Evolutionary conservation across 1,284 basidiomycete genomes (phyloP), one percentile per base, ranked within the genome.

Genomic region (Cryptococcus sp.): DNA sequence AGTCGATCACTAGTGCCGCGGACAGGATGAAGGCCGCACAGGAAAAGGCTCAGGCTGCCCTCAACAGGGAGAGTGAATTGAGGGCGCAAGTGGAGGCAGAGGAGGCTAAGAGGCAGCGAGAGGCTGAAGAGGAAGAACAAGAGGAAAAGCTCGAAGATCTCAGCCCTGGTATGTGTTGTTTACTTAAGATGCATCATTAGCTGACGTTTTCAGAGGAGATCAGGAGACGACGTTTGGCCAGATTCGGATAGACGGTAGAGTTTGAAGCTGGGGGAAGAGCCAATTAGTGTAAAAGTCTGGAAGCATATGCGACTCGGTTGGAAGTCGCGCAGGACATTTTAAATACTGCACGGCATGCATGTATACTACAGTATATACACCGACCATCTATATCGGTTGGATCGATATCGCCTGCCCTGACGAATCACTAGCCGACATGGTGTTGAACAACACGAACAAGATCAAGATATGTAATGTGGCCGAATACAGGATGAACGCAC

Each of bases 121-220:
- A 67, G 34, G 57, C 61, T 13, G 62, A 67, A 36, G 60, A 63
- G 10, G 72, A 68, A 2, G 63, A 69, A n/a, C 66, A 67, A 11
- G 70, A 67, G 10, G 67, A 56, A 5, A 70, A 66, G 7, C 70
- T 72, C 0, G 67, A 73, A 32, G 70, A 70, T 34, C 56, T 69
- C 14, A 61, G 66, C 7, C 59, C 69, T 16, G 70, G 72, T 74
- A 47, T 55, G 71, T 23, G 47, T 44, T 11, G 28, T 14, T 3
- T 13, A 25, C 14, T 16, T 4, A 19, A 36, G 25, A 67, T 69
- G 40, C n/a, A n/a, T n/a, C n/a, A n/a, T 48, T 58, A 75, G 47
- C 76, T 84, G 18, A 83, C 77, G 59, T 19, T 63, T 85, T 40
- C 52, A 70, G 91, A 91, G 51, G 88, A 93, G 72, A 82, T 94